These are phyloP conservation scores for Pichia sp. DNA, from an alignment of 1,139 yeast genomes.

Conservation along the genomic window DNA sequence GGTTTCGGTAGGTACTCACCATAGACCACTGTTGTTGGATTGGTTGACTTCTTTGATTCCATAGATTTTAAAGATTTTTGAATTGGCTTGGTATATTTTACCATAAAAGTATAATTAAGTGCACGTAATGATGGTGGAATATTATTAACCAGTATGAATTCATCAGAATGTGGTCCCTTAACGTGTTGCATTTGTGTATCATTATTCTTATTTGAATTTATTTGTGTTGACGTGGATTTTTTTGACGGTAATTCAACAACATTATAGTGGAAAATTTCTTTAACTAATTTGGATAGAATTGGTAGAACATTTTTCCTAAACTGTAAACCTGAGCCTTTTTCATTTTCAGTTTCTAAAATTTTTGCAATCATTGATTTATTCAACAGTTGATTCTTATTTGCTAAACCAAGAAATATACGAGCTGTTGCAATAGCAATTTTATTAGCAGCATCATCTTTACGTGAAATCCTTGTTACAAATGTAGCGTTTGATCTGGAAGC, in stretches of 20 bases:
- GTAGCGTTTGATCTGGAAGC: background rate
- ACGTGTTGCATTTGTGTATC: background rate
- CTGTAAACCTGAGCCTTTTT: conserved; percentile 22
- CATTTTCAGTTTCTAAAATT: conserved; percentile 25
- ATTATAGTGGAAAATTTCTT: conserved; percentile 21
- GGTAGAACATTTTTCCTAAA: conserved; percentile 23
- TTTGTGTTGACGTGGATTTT: background rate
- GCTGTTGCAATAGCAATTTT: conserved; percentile 22
- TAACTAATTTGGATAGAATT: conserved; percentile 8
- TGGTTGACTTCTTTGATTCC: background rate
- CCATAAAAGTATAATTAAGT: conserved; percentile 18
- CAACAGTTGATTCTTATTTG: conserved; percentile 23
- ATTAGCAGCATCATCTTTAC: conserved; percentile 6
- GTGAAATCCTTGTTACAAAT: background rate
- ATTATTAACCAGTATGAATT: conserved; percentile 23
- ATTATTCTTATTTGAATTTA: background rate
- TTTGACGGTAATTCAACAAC: conserved; percentile 22
- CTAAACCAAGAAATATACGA: conserved; percentile 23
- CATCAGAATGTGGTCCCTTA: conserved; percentile 14
- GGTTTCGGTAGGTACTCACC: conserved; percentile 23
- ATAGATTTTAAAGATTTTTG: conserved; percentile 12
- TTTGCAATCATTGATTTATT: conserved; percentile 23
- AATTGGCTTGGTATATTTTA: conserved; percentile 12
- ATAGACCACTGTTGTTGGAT: background rate
- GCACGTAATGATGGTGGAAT: conserved; percentile 20